Evolutionary conservation across 176 grass and related monocot genomes (phyloP).

Genomic region (Juncus effusus): DNA sequence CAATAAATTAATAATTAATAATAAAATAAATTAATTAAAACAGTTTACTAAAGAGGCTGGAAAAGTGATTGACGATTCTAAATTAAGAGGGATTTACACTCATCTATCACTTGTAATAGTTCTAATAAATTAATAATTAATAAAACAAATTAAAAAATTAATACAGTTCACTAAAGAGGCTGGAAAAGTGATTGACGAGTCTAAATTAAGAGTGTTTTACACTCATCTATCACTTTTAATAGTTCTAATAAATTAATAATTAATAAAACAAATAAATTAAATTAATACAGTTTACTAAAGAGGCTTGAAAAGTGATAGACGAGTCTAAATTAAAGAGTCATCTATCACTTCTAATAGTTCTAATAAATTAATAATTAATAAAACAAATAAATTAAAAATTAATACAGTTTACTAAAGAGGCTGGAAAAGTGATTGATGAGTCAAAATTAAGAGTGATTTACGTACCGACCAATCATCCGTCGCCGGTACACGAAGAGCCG

Average conservation of each 20-base stretch:
- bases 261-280: background rate
- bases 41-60: slow-evolving; percentile 93
- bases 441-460: slow-evolving; percentile 87
- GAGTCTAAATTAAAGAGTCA: slow-evolving; percentile 76
- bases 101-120: slow-evolving; percentile 46
- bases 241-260: background rate
- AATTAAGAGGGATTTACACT: slow-evolving; percentile 78
- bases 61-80: slow-evolving; percentile 82
- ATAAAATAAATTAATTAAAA: slow-evolving; percentile 5
- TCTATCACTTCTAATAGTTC: no score
- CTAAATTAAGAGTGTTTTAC: background rate
- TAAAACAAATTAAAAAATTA: slow-evolving; percentile 3
- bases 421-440: slow-evolving; percentile 78
- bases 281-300: slow-evolving; percentile 68
- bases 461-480: slow-evolving; percentile 56
- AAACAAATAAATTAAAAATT: slow-evolving; percentile 8
- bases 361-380: background rate
- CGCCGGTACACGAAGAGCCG: slow-evolving; percentile 57
- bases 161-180: slow-evolving; percentile 80
- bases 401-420: slow-evolving; percentile 79
- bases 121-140: no score
- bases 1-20: background rate
- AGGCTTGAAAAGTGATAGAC: slow-evolving; percentile 70
- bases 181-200: slow-evolving; percentile 82
- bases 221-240: no score